Evolutionary conservation across 306 rosid genomes (phyloP).

Genomic region (Rosa persica): DNA sequence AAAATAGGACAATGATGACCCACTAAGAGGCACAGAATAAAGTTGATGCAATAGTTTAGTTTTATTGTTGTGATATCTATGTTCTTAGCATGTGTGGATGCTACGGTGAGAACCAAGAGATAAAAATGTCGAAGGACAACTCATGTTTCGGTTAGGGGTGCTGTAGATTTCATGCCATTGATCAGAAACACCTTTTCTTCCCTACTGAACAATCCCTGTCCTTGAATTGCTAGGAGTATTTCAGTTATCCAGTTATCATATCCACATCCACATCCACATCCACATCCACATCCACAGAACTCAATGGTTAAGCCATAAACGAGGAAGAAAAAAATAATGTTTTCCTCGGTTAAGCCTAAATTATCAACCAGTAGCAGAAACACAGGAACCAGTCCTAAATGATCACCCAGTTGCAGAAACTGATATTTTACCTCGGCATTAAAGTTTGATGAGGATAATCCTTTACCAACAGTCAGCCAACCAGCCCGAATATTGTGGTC

Average conservation of each 20-base stretch:
- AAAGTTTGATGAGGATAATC: conserved; percentile 77
- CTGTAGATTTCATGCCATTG: not conserved
- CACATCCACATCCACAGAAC: not conserved
- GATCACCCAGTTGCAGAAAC: conserved; percentile 12
- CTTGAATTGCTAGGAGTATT: not conserved
- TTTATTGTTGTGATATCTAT: not conserved
- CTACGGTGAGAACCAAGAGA: not conserved
- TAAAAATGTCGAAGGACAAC: not conserved
- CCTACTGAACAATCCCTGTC: not conserved
- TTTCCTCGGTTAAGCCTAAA: not conserved
- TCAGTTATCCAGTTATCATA: not conserved
- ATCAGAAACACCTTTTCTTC: not conserved
- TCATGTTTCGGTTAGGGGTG: not conserved
- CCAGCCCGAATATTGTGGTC: conserved; percentile 96
- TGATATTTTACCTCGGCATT: conserved; percentile 63
- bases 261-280: not conserved
- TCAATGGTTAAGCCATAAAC: not conserved
- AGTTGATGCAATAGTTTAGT: not conserved
- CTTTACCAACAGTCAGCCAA: conserved; percentile 91
- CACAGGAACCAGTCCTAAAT: not conserved
- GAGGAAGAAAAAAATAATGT: not conserved
- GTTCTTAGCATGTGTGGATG: not conserved
- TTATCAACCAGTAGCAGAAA: not conserved
- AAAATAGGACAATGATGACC: not conserved
- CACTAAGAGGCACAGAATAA: not conserved